Base-by-base conservation (phyloP, 164 flowering plant species). In the Paratinospora sagittata region DNA sequence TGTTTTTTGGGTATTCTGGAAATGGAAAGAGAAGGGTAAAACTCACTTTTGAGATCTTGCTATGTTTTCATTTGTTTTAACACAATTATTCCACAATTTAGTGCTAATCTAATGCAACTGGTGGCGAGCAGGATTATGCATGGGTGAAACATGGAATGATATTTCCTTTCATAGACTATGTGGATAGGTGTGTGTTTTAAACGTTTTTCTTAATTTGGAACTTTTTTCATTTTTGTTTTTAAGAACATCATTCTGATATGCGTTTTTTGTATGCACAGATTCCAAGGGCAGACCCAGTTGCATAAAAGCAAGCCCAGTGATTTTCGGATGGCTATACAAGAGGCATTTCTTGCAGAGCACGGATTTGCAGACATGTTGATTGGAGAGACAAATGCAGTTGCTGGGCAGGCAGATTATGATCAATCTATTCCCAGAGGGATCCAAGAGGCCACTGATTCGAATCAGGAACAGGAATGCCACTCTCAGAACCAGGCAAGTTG, bases 1-100 rank as follows among this genome's bases (percentile, higher is more conserved):
- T 96, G 99, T 96, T 90, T 73, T 91, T 89, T 77, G 99, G 99
- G 3, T 85, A 88, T 77, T 85, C 93, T 19, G 89, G 81, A 70
- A 85, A 81, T 67, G 91, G 89, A 71, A 82, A 83, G 74, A 84
- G 84, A 75, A 87, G 97, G 95, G 98, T 91, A 79, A 79, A 78
- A 0, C 23, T 39, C 62, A 55, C 8, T 68, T 33, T 33, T 69
- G 21, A 30, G 11, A 27, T 45, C 67, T 68, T 36, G 27, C 21
- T 26, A 37, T 13, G 13, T 60, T 10, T 11, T 14, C 36, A 9
- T 41, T 43, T 6, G 60, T 27, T 60, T 76, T 65, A 43, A 55
- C 61, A 55, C n/a, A 19, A 55, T 55, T 55, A 4, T 55, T n/a
- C 24, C 61, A 55, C 19, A 9, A 30, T 30, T 30, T 43, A 43